Base-by-base conservation (phyloP, 208 protist species). In the Acanthamoeba sp. region DNA sequence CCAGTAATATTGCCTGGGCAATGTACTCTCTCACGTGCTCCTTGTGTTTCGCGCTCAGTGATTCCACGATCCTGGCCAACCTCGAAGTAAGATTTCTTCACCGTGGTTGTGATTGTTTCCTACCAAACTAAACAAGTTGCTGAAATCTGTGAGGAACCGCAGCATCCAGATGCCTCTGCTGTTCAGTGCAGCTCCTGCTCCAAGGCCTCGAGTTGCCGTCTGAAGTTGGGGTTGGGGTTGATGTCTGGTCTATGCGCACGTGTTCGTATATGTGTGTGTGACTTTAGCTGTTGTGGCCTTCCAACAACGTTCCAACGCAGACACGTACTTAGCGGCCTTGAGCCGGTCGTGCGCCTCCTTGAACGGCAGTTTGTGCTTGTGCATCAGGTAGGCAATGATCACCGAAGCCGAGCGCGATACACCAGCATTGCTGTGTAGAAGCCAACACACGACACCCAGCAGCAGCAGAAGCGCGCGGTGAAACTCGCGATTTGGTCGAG, bases 351-450 rank as follows among this genome's bases (percentile, higher is more conserved):
- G 32, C 0, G 82, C 82, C 29, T 66, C 27, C 55, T 90, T 66
- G 55, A 69, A 90, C 14, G 32, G 12, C 48, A 90, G 1, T 4
- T 38, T 32, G 82, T 90, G 42, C 82, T 66, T 90, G 82, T 66
- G 5, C 82, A 90, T 90, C 16, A 90, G 52, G 55, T 69, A 90
- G 82, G 82, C 82, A 10, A 90, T 90, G 45, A 66, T 40, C 10
- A 90, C 55, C 52, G 82, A 90, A 0, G 82, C 82, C 27, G 82
- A 90, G 22, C 82, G 82, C 45, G 82, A 90, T 34, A 90, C 82
- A 0, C 82, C 82, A n/a, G 82, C 82, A 24, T 90, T 90, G 82
- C 82, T 90, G 64, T n/a, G 64, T 10, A 80, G 73, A 42, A 27
- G 73, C 4, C 22, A 52, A 20, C 55, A 20, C 6, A 59, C 1